Evolutionary conservation across 78 protist genomes (phyloP).

Genomic region (Trichosphaerium sp.): DNA sequence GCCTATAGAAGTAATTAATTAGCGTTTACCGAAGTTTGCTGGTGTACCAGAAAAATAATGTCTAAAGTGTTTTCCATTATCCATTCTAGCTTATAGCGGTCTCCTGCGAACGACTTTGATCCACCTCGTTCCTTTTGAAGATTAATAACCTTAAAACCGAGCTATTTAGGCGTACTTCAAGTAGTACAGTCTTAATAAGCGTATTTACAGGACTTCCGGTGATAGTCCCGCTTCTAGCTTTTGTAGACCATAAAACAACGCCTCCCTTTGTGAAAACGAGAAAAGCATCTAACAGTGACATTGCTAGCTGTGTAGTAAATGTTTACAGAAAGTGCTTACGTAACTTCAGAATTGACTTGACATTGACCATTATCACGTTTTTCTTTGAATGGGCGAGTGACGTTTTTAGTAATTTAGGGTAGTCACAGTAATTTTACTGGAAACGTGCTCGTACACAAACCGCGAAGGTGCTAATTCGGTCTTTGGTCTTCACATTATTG

Average conservation of each 20-base stretch:
- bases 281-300: constrained; percentile 50
- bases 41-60: constrained; percentile 44
- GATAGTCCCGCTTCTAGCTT: constrained; percentile 5
- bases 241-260: constrained; percentile 35
- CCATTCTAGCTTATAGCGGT: constrained; percentile 52
- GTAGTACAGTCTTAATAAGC: constrained; percentile 26
- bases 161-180: background rate
- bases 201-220: constrained; percentile 36
- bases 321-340: too few species aligned
- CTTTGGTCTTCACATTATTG: too few species aligned
- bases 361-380: too few species aligned
- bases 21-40: too few species aligned
- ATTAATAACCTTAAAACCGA: background rate
- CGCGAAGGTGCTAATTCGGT: too few species aligned
- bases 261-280: constrained; percentile 56
- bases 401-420: too few species aligned
- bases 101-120: constrained; percentile 32
- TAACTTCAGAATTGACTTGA: too few species aligned
- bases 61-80: constrained; percentile 45
- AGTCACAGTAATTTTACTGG: too few species aligned
- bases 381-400: too few species aligned
- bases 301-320: too few species aligned
- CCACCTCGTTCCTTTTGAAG: constrained; percentile 18
- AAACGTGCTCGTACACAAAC: too few species aligned
- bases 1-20: too few species aligned